Base-by-base conservation (phyloP, 2,329 filamentous ascomycete genomes). In the Coniella lustricola region DNA sequence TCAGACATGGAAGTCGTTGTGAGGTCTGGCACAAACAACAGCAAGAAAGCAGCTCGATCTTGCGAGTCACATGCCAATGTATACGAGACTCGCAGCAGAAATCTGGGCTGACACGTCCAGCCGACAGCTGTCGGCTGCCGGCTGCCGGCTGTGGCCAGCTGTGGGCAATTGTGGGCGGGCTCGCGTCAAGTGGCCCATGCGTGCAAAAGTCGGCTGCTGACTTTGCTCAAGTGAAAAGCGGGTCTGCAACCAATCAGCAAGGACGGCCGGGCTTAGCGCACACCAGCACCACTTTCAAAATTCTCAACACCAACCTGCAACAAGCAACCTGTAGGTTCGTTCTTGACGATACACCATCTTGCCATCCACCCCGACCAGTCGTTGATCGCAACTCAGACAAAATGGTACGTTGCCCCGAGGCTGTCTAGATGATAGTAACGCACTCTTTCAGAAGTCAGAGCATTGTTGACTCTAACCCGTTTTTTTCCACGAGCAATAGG, bases 311-410 rank as follows among this genome's bases (percentile, higher is more conserved):
- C 39, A 32, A 39, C 25, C 22, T 47, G 37, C 40, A 42, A 42
- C 40, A 33, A 42, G 37, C 46, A 41, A n/a, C 38, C 34, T 12
- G 33, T 21, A 40, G 44, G 50, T 42, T 44, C 40, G 40, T 34
- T 42, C 31, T 50, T 39, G 38, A 52, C 47, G 50, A 49, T 44
- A 49, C 50, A 52, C 49, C 50, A 41, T 43, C 48, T 40, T 36
- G 42, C 21, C 38, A 36, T 38, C 44, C 37, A 29, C 33, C 48
- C 47, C 45, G 48, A 46, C 55, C 57, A 60, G 57, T 57, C 56
- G 68, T 69, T 73, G 72, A 73, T 76, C 71, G 69, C 70, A 71
- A 52, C 67, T 67, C 70, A 71, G 71, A 62, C 72, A 75, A 64
- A 75, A 76, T 75, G 74, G 73, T 75, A 69, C 64, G 70, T 55